Evolutionary conservation across 139 green algal species (phyloP), one percentile per base, ranked within the genome.

Genomic region (Micractinium sp.): DNA sequence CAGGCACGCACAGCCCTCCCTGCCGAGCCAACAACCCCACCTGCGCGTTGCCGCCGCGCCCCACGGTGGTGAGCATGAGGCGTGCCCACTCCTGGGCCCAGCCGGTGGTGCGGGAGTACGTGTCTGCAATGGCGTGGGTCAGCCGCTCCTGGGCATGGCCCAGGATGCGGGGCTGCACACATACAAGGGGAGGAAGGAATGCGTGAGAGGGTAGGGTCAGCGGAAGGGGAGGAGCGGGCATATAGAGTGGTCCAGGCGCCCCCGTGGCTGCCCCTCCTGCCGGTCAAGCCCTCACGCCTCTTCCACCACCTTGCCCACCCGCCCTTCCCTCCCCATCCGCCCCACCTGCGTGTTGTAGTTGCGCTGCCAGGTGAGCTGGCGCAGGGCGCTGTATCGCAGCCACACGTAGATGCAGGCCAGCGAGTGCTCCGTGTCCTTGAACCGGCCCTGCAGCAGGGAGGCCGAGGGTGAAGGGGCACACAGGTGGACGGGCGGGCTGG

Each of bases 321-420:
- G 74, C 47, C 47, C 47, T 5, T 9, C 9, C 47, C 47, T 56
- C 47, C 9, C 47, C 47, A 5, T 56, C 47, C 47, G n/a, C n/a
- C 82, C 25, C 82, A 67, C 83, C 83, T 87, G 98, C 63, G 99
- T 99, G 95, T 99, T 99, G 95, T 99, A 99, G 95, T 99, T 99
- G 86, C 97, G 93, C 96, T 99, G 98, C 98, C 98, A 99, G 22
- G 97, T 99, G 41, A 99, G 96, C 92, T 99, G 96, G 85, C 98
- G 95, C 16, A 94, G 97, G 63, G 95, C 82, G 76, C 91, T 96
- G 95, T 98, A 99, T 41, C 98, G 94, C 93, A 99, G 95, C 97
- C 97, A 99, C 61, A 98, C 94, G 91, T 97, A 99, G 84, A 99
- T 93, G 87, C 91, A 90, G 2, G 93, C 92, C 90, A 97, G 92